Base-by-base conservation (phyloP, 176 grass and related monocot genomes). In the Pontederia paniculata region DNA sequence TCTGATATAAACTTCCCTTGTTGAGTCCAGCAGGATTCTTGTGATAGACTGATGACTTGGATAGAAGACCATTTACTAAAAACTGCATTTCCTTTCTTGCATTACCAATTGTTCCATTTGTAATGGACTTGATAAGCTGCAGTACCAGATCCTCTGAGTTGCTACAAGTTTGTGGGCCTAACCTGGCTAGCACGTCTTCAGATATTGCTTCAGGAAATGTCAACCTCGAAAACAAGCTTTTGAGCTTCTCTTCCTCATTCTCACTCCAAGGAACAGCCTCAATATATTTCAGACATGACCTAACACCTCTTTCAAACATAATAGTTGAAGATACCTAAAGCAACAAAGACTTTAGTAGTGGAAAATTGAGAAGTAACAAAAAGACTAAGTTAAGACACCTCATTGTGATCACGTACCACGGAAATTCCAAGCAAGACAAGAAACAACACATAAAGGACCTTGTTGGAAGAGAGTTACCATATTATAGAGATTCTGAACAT, bases 11-110 rank as follows among this genome's bases (percentile, higher is more conserved):
- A 21, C 70, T 72, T 44, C 55, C 49, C 41, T 76, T 83, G 65
- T 87, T 83, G 37, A 97, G 47, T 75, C 86, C 77, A 0, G 68
- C 58, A n/a, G 76, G 70, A 37, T 90, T 80, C 63, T 97, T 97
- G n/a, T 79, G 77, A 56, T 97, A 97, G 11, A 90, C 86, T 1
- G 83, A 98, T 53, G 83, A 88, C 57, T 75, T 81, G 14, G 79
- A 84, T 69, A 98, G 81, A 21, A 98, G 86, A 60, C 86, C 74
- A 15, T 73, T 91, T 50, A 98, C 65, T 23, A 98, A 79, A 60
- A 72, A 88, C 54, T 88, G 93, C 86, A 88, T 88, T 22, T 98
- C 93, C 67, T 88, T 98, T 58, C 80, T 98, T 42, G 86, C 83
- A 44, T 70, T 57, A 4, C 50, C 72, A 76, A 80, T 84, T 46